Percentiles rank a stretch among this genome's conserved stretches.
Conservation (phyloP, 2,329 filamentous ascomycete genomes). For the Furcasterigmium furcatum region DNA sequence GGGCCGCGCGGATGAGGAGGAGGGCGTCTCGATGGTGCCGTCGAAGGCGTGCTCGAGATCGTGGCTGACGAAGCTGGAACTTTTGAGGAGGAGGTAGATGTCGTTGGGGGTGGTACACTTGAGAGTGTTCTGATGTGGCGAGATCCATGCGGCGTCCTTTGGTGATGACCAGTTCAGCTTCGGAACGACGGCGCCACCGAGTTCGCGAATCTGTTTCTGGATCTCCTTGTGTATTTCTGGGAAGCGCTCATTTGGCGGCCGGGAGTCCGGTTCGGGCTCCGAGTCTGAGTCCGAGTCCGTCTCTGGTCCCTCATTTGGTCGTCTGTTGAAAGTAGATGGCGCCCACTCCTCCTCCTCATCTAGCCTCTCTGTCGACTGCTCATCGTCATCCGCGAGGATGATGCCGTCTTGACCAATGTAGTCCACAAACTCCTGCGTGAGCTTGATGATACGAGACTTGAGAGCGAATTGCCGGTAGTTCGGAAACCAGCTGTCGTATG, state of each 20-base stretch:
- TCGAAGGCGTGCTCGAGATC: slow-evolving; percentile 93
- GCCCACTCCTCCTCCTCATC: slow-evolving; percentile 54
- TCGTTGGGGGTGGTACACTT: slow-evolving; percentile 88
- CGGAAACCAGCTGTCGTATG: slow-evolving; percentile 89
- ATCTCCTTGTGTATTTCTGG: slow-evolving; percentile 74
- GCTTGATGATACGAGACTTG: slow-evolving; percentile 79
- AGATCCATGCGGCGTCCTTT: slow-evolving; percentile 94
- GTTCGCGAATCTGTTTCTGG: slow-evolving; percentile 70
- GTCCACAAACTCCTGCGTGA: slow-evolving; percentile 71
- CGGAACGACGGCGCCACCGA: slow-evolving; percentile 83
- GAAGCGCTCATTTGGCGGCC: slow-evolving; percentile 55
- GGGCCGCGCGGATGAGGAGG: slow-evolving; percentile 25
- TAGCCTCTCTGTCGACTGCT: slow-evolving; percentile 19
- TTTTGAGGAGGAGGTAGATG: slow-evolving; percentile 90
- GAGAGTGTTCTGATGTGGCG: slow-evolving; percentile 78
- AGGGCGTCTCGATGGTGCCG: slow-evolving; percentile 58
- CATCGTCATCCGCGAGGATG: slow-evolving; percentile 70
- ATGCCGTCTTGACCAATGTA: slow-evolving; percentile 95
- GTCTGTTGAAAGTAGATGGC: slow-evolving; percentile 23
- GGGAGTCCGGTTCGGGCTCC: slow-evolving; percentile 37
- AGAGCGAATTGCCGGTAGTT: slow-evolving; percentile 74
- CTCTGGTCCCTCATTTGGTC: slow-evolving; percentile 27
- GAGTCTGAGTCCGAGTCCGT: slow-evolving; percentile 46
- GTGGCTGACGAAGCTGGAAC: slow-evolving; percentile 90
- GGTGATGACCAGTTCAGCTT: slow-evolving; percentile 98